A percentile compares a stretch with the other conserved stretches of the same genome.
Conservation (phyloP, 2,329 filamentous ascomycete species). For the Xylaria sp. region DNA sequence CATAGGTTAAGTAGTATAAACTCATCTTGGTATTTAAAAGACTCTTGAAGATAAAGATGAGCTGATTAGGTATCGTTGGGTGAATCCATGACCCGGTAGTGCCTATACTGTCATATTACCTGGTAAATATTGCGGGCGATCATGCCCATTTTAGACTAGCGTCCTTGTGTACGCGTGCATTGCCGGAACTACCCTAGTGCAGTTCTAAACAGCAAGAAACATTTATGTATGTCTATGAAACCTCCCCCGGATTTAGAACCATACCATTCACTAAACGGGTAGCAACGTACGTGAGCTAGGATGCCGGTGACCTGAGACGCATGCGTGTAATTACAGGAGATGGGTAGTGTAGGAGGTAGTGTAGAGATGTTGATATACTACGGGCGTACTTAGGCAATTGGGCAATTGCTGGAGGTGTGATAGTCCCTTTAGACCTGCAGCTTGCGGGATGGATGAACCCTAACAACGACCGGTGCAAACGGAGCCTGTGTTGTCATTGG, state of each 20-base stretch:
- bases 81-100: background rate
- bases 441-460: constrained; percentile 31
- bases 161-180: background rate
- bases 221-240: background rate
- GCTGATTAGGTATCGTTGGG: too few relatives aligned
- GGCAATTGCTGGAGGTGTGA: constrained; percentile 31
- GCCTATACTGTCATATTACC: background rate
- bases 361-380: constrained; percentile 6
- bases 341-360: background rate
- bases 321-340: background rate
- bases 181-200: background rate
- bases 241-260: background rate
- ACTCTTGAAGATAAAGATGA: too few relatives aligned
- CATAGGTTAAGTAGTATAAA: too few relatives aligned
- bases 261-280: background rate
- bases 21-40: too few relatives aligned
- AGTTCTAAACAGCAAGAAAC: background rate
- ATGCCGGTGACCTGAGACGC: background rate
- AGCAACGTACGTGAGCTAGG: background rate
- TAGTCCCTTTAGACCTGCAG: constrained; percentile 31
- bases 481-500: constrained; percentile 22
- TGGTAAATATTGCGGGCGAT: background rate
- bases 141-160: background rate
- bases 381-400: background rate
- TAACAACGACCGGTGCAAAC: constrained; percentile 29